Evolutionary conservation across 2,329 filamentous ascomycete genomes (phyloP), one percentile per base, ranked within the genome.

Genomic region (Coniosporium tulheliwenetii): DNA sequence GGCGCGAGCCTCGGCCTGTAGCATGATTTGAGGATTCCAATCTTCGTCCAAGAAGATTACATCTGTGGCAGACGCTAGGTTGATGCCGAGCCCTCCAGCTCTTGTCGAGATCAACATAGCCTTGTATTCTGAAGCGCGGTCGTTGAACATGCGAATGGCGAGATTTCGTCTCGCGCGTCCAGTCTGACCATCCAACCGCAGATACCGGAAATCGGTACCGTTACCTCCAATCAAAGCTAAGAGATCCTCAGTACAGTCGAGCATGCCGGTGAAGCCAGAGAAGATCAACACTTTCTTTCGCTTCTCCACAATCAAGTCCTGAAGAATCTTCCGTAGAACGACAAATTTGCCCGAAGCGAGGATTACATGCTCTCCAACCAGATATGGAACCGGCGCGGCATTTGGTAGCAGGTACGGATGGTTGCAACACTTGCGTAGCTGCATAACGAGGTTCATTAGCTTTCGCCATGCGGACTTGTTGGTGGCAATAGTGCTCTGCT

Each of bases 251-350:
- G 65, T 68, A 14, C 66, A 62, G 44, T 73, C 63, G 0, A 75
- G 56, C 3, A 66, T 69, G 9, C 57, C 55, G 0, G 67, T 71
- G 43, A 73, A 75, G 2, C 67, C 63, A 0, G 70, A 72, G 43
- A 76, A 75, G n/a, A 75, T 69, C 5, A 75, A 53, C 0, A 75
- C 58, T 45, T 75, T 75, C 48, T 69, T 68, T n/a, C 56, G 54
- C 38, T 69, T 58, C 42, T 66, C 62, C 39, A 71, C 50, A 2
- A 73, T 64, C 2, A 67, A 55, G 42, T 70, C 61, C 10, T 62
- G 60, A 30, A 72, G 50, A 3, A 71, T 56, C 48, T 70, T 75
- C 37, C 69, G 62, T 0, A 75, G 53, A 0, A 74, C 57, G 13
- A 74, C 67, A 50, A 74, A 73, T 45, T 76, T 76, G 19, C 69